Evolutionary conservation across 2,329 filamentous ascomycete genomes (phyloP), one percentile per base, ranked within the genome.

Genomic region (Incumbomyces delicatus): DNA sequence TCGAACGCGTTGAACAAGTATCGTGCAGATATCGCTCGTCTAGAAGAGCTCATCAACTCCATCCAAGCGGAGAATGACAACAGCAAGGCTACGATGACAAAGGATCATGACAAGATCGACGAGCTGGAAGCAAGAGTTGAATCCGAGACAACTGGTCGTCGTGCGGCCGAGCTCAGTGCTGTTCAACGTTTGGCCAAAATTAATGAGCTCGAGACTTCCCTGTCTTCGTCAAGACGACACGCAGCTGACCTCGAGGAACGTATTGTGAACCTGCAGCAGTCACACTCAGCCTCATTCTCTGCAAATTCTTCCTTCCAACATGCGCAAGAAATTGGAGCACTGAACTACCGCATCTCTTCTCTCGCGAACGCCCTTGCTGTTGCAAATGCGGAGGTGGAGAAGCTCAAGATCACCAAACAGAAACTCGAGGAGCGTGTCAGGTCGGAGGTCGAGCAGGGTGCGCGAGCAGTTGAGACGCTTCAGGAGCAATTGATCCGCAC

Each of bases 1-100:
- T 67, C 64, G 17, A 55, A 58, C 27, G 67, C 69, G 10, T 59
- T 73, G 8, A 61, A 64, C 33, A 67, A 64, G 40, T 73, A 73
- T 50, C 64, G 63, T 20, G 51, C 60, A 18, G 70, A 73, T 46
- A 60, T 69, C 32, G 65, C 62, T 46, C 58, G 60, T 17, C 58
- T 72, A 2, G 70, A 73, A 54, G 48, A 55, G 7, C 58, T 73
- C 10, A 63, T 73, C 40, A 61, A 57, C 11, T n/a, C 13, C 33
- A n/a, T 41, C 13, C 56, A 60, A 29, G 53, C 70, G 17, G 70
- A 73, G 49, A 55, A 60, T 7, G 63, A 70, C 29, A 64, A 66
- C 30, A 44, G 55, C 12, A 60, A 57, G 8, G 56, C 58, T 18
- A 53, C 70, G 16, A 67, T 72, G 48, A 57, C 61, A 10, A 62